Percentiles rank a stretch among this genome's conserved stretches.
These are phyloP conservation scores for Trichoderma polysporum DNA, from an alignment of 2,329 filamentous ascomycete genomes.

Conservation along the genomic window DNA sequence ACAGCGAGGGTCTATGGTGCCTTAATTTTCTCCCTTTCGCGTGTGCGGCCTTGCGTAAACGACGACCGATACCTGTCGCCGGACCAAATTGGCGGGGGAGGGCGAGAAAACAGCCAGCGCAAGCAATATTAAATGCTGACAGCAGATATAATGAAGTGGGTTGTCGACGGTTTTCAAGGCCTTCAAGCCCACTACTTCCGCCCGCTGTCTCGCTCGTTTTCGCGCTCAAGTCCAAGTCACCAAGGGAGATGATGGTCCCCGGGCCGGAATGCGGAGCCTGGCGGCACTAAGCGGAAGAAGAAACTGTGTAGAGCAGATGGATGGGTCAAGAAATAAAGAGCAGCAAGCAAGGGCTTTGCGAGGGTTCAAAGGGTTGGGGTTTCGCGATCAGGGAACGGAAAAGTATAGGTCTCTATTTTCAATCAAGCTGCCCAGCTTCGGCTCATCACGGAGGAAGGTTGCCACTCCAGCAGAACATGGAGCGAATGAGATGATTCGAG, in stretches of 20 bases:
- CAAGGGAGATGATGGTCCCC: not conserved
- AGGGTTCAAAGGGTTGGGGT: not conserved
- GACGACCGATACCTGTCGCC: not conserved
- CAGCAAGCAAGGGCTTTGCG: not conserved
- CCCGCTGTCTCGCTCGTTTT: constrained; percentile 6
- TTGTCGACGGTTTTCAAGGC: not conserved
- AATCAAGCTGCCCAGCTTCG: not conserved
- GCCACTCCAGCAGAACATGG: not conserved
- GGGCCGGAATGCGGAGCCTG: constrained; percentile 20
- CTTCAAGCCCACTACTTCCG: constrained; percentile 11
- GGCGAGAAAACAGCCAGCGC: not conserved
- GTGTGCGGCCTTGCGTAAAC: not conserved
- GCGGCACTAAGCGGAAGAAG: constrained; percentile 6
- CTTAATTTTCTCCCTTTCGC: not conserved
- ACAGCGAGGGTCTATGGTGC: not conserved
- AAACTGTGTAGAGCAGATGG: not conserved
- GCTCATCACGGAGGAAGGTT: constrained; percentile 3
- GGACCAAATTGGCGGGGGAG: constrained; percentile 6
- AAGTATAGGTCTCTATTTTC: not conserved
- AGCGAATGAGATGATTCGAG: constrained; percentile 11
- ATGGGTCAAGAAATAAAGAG: not conserved
- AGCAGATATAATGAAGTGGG: constrained; percentile 10
- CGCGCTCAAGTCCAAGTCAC: not conserved
- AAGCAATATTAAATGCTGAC: constrained; percentile 16
- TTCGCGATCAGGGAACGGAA: not conserved